These are phyloP conservation scores for Tricholoma hemisulphureum DNA, from an alignment of 768 basidiomycete species.

Conservation along the genomic window DNA sequence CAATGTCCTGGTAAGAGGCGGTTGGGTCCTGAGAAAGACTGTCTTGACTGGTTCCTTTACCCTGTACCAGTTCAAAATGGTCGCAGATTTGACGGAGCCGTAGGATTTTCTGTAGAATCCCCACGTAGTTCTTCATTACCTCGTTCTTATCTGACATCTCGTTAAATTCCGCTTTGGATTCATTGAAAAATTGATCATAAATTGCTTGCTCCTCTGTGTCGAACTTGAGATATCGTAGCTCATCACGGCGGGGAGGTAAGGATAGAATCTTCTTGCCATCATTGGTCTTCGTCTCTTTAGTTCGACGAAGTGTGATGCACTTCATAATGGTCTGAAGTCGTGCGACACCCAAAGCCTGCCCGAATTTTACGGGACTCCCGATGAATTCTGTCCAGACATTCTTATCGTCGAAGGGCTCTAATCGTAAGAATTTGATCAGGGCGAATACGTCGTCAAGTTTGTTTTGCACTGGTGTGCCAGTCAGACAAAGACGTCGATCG, in stretches of 20 bases:
- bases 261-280: conserved; percentile 85
- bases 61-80: conserved; percentile 86
- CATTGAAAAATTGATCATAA: conserved; percentile 85
- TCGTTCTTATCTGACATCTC: conserved; percentile 85
- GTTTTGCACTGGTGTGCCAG: conserved; percentile 99
- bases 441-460: conserved; percentile 98
- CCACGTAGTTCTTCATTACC: conserved; percentile 98
- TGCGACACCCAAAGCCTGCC: conserved; percentile 83
- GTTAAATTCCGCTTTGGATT: conserved; percentile 90
- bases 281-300: conserved; percentile 82
- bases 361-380: conserved; percentile 89
- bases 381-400: conserved; percentile 91
- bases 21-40: conserved; percentile 45
- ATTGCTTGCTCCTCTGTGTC: conserved; percentile 78
- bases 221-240: conserved; percentile 82
- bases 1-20: conserved; percentile 75
- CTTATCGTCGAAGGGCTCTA: conserved; percentile 92
- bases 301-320: conserved; percentile 92
- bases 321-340: conserved; percentile 98
- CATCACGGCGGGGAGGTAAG: conserved; percentile 88
- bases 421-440: conserved; percentile 90
- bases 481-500: conserved; percentile 88
- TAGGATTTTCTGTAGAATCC: conserved; percentile 93
- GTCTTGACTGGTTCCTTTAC: conserved; percentile 51
- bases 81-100: conserved; percentile 98